These are phyloP conservation scores for Penicillium nucicola DNA, from an alignment of 495 filamentous ascomycete genomes.

Conservation along the genomic window DNA sequence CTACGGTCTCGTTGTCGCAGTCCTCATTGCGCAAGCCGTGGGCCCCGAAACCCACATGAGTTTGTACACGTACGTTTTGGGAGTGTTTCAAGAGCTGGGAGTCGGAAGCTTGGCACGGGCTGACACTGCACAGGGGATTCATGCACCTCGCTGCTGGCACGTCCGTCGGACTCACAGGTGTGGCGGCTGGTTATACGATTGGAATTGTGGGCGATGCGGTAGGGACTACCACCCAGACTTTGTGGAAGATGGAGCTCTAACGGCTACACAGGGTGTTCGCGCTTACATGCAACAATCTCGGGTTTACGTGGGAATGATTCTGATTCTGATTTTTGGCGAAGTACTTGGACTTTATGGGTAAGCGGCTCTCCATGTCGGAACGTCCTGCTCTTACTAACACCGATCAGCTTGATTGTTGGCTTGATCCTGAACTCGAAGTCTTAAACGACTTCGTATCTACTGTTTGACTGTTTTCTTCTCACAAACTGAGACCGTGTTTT, in stretches of 20 bases:
- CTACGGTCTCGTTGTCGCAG: conserved; percentile 93
- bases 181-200: conserved; percentile 97
- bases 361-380: conserved; percentile 24
- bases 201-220: conserved; percentile 90
- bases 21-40: conserved; percentile 87
- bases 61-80: conserved; percentile 69
- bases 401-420: conserved; percentile 53
- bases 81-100: background rate
- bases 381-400: conserved; percentile 19
- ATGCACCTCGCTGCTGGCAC: conserved; percentile 92
- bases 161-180: conserved; percentile 83
- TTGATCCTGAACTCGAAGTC: conserved; percentile 55
- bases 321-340: conserved; percentile 98
- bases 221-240: conserved; percentile 17
- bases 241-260: conserved; percentile 22
- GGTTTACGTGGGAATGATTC: conserved; percentile 96
- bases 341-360: conserved; percentile 96
- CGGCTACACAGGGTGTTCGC: conserved; percentile 63
- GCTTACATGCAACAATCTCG: conserved; percentile 94
- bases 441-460: conserved; percentile 6
- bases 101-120: background rate
- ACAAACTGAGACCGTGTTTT: too few species aligned
- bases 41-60: conserved; percentile 68
- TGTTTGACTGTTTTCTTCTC: too few species aligned
- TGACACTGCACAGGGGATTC: conserved; percentile 60